These are phyloP conservation scores for Cystobasidium sp. DNA, from an alignment of 1,284 basidiomycete genomes.

Conservation along the genomic window DNA sequence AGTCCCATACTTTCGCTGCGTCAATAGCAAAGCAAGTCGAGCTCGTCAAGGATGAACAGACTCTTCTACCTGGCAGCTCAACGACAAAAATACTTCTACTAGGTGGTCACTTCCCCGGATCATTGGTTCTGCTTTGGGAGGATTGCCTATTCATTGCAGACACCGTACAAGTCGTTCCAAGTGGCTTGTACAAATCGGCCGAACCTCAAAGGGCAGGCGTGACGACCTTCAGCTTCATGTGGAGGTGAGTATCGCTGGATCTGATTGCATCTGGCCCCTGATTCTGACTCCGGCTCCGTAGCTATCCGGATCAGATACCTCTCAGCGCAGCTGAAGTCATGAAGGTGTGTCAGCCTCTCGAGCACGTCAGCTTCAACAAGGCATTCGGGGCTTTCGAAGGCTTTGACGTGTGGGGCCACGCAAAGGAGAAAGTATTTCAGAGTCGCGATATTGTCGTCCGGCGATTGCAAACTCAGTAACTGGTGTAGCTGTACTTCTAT, in stretches of 20 bases:
- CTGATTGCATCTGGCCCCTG: background rate
- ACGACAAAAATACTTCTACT: slow-evolving; percentile 38
- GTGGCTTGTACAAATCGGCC: slow-evolving; percentile 46
- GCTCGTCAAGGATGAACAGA: slow-evolving; percentile 26
- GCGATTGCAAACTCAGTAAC: slow-evolving; percentile 11
- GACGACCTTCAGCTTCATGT: slow-evolving; percentile 45
- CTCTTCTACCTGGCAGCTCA: background rate
- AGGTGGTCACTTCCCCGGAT: slow-evolving; percentile 49
- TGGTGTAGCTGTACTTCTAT: background rate
- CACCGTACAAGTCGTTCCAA: slow-evolving; percentile 48
- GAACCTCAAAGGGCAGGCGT: slow-evolving; percentile 44
- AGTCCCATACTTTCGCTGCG: background rate
- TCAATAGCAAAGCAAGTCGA: slow-evolving; percentile 7
- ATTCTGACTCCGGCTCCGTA: background rate
- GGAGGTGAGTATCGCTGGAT: slow-evolving; percentile 37
- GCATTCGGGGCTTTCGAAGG: slow-evolving; percentile 49
- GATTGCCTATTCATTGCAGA: slow-evolving; percentile 48
- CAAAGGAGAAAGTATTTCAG: slow-evolving; percentile 49
- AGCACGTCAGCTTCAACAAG: slow-evolving; percentile 45
- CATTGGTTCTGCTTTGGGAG: slow-evolving; percentile 46
- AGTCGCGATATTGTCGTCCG: slow-evolving; percentile 44
- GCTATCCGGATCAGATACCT: slow-evolving; percentile 50
- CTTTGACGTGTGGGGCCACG: slow-evolving; percentile 47
- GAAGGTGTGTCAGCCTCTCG: slow-evolving; percentile 45
- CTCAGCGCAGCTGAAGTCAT: slow-evolving; percentile 43